phyloP scores from a whole-genome alignment of 2,329 filamentous ascomycete genomes.

The Claviceps pazoutovae region DNA sequence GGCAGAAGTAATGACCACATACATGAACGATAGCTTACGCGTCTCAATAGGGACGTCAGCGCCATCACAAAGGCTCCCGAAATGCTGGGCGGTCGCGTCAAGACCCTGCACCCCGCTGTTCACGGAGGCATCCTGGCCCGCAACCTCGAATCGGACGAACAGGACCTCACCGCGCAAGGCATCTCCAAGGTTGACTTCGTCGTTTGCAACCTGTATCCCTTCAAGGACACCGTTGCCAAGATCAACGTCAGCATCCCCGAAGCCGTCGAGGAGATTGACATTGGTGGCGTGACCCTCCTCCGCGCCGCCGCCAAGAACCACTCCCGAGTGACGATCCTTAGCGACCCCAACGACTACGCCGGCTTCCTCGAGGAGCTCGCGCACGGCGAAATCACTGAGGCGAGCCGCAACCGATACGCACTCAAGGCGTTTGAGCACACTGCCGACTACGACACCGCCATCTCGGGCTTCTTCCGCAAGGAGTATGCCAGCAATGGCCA shows the following conservation, averaged over 20 bases:
- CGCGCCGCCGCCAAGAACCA: conserved; percentile 98
- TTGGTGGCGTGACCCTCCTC: conserved; percentile 91
- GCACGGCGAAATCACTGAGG: conserved; percentile 71
- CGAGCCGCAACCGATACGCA: conserved; percentile 76
- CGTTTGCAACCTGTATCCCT: conserved; percentile 97
- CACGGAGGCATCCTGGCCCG: conserved; percentile 85
- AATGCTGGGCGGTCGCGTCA: conserved; percentile 75
- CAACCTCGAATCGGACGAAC: conserved; percentile 88
- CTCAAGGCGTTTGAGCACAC: conserved; percentile 98
- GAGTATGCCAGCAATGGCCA: conserved; percentile 78
- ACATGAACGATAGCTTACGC: background rate
- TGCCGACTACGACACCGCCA: conserved; percentile 88
- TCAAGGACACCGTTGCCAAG: conserved; percentile 96
- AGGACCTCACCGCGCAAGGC: conserved; percentile 88
- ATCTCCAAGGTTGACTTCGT: conserved; percentile 93
- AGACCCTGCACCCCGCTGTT: conserved; percentile 93
- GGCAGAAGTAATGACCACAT: background rate
- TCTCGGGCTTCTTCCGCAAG: conserved; percentile 94
- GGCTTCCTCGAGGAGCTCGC: conserved; percentile 87
- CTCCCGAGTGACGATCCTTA: conserved; percentile 85
- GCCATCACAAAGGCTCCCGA: conserved; percentile 94
- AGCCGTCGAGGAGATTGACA: conserved; percentile 97
- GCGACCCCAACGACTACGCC: conserved; percentile 84
- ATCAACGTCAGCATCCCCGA: conserved; percentile 93
- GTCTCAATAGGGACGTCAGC: conserved; percentile 63